Base-by-base conservation (phyloP, 1,139 yeast species). In the Candida dubliniensis region DNA sequence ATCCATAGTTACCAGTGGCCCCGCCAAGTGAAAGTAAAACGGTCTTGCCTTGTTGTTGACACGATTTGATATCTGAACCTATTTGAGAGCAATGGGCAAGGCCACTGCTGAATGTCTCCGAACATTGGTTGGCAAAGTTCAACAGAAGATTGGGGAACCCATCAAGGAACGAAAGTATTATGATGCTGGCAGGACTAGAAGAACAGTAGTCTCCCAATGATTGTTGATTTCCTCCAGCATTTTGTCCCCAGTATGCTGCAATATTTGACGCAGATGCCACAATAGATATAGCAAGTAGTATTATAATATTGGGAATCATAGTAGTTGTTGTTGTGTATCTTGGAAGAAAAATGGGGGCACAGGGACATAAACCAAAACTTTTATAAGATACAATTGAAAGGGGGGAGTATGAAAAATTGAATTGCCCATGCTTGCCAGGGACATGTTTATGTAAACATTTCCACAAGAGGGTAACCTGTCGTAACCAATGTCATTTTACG, bases 191-290 rank as follows among this genome's bases (percentile, higher is more conserved):
- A 35, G 81, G 69, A 44, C 76, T 77, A 36, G 79, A 72, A 45
- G 76, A 69, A 67, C 96, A 88, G 69, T 87, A 86, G 41, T 70
- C 61, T 3, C 83, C 71, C 44, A 88, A 69, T 6, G 76, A 63
- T 48, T 76, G 69, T 61, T 87, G 95, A 35, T 77, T 59, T 7
- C 87, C 87, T 32, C 81, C 86, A 13, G 95, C 82, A 58, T 83
- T 81, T 65, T 88, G 96, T 41, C 96, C 96, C 96, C 96, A 88
- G 67, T 87, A 87, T 23, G 86, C 74, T 33, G 81, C 95, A 7
- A 47, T 45, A 29, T 53, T 51, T 33, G 56, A 50, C 1, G 54
- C 55, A 2, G 38, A 31, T 8, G 23, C 30, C 8, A 24, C 9
- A 15, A 14, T 26, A 29, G 39, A 23, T 14, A 26, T 14, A 4